Conservation (phyloP, 768 basidiomycete genomes). For the Panaeolus cyanescens region DNA sequence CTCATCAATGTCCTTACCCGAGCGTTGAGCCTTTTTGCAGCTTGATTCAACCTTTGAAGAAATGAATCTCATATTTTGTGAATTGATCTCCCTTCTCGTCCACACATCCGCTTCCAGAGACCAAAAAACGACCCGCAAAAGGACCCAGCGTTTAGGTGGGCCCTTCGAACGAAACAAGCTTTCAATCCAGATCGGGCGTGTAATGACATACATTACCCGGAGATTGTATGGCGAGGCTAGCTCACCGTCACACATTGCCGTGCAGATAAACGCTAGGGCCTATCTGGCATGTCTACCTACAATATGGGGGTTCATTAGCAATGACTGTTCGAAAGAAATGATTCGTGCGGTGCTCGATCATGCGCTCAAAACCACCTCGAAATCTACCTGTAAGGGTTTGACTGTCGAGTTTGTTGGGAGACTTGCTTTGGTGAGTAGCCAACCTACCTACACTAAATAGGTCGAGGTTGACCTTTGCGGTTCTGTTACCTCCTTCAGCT, state of each 20-base stretch:
- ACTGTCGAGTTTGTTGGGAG: conserved; percentile 78
- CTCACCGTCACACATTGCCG: conserved; percentile 44
- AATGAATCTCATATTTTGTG: conserved; percentile 78
- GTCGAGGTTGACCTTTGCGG: not conserved
- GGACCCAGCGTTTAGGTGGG: not conserved
- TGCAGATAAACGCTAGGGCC: conserved; percentile 53
- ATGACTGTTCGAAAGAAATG: conserved; percentile 36
- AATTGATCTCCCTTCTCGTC: conserved; percentile 66
- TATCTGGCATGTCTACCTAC: conserved; percentile 76
- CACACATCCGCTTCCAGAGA: conserved; percentile 32
- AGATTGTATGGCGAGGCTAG: conserved; percentile 55
- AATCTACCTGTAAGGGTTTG: conserved; percentile 61
- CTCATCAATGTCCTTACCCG: not conserved
- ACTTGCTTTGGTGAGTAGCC: conserved; percentile 60
- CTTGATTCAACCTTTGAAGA: conserved; percentile 67
- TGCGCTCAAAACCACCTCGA: conserved; percentile 56
- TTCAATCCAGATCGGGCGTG: conserved; percentile 44
- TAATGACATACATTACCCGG: conserved; percentile 61
- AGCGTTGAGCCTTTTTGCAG: conserved; percentile 33
- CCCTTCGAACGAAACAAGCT: conserved; percentile 19
- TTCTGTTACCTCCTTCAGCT: conserved; percentile 44
- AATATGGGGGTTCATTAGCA: conserved; percentile 73
- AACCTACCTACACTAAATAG: not conserved
- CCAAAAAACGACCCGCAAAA: conserved; percentile 4
- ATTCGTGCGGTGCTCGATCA: conserved; percentile 67